Evolutionary conservation across 1,284 basidiomycete species (phyloP).

Genomic region (Grifola frondosa): DNA sequence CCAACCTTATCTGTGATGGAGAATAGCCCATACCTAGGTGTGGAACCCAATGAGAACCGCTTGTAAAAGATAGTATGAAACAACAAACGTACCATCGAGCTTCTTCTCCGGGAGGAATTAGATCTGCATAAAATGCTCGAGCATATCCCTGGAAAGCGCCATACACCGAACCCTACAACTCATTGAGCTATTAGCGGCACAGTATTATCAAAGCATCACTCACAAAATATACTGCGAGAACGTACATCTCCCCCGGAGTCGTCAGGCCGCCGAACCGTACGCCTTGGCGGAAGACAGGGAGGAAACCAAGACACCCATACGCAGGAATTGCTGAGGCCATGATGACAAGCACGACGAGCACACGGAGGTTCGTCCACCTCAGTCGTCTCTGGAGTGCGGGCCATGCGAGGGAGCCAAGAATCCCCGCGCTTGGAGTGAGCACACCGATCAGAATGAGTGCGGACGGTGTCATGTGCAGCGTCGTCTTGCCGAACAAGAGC

Average conservation of each 20-base stretch:
- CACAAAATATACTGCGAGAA: constrained; percentile 80
- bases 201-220: constrained; percentile 16
- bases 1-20: constrained; percentile 84
- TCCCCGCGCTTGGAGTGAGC: constrained; percentile 67
- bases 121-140: constrained; percentile 73
- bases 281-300: constrained; percentile 49
- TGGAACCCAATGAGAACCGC: background rate
- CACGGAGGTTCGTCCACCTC: constrained; percentile 63
- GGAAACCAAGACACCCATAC: constrained; percentile 82
- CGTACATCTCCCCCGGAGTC: constrained; percentile 82
- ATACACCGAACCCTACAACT: constrained; percentile 58
- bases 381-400: constrained; percentile 63
- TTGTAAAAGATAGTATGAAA: background rate
- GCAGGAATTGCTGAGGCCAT: constrained; percentile 71
- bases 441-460: constrained; percentile 72
- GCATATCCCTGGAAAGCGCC: constrained; percentile 83
- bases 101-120: constrained; percentile 78
- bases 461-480: constrained; percentile 70
- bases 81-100: constrained; percentile 61
- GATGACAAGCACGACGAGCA: constrained; percentile 68
- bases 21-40: constrained; percentile 67
- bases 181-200: background rate
- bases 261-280: constrained; percentile 69
- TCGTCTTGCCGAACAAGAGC: constrained; percentile 80
- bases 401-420: constrained; percentile 73